Evolutionary conservation across 208 protist species (phyloP).

Genomic region (Plasmodiophora brassicae): DNA sequence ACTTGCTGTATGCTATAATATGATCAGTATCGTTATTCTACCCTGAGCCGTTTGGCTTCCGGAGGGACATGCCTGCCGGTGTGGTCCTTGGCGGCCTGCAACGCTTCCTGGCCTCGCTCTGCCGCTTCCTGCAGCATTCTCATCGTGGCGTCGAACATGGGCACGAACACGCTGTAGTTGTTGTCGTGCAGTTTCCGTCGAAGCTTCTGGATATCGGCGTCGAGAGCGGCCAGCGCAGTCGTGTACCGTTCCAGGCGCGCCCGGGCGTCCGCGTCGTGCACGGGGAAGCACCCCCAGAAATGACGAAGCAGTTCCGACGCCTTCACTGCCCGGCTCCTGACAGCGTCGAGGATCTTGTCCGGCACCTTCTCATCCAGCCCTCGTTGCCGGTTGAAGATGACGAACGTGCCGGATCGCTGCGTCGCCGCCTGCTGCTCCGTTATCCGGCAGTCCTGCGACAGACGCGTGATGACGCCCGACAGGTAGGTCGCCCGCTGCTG

Average conservation of each 20-base stretch:
- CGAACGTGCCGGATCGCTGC: not conserved
- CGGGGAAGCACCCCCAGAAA: constrained; percentile 1
- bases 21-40: too few relatives aligned
- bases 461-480: not conserved
- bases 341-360: not conserved
- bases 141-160: not conserved
- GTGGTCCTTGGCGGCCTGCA: too few relatives aligned
- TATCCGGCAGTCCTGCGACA: not conserved
- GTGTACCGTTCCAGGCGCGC: not conserved
- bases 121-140: not conserved
- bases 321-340: not conserved
- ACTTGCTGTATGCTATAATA: too few relatives aligned
- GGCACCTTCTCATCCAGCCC: not conserved
- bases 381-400: not conserved
- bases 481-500: too few relatives aligned
- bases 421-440: not conserved
- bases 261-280: not conserved
- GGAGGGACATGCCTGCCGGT: too few relatives aligned
- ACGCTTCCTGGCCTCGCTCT: not conserved
- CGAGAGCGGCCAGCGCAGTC: not conserved
- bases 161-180: constrained; percentile 9
- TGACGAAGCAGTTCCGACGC: not conserved
- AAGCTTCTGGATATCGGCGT: constrained; percentile 23
- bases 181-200: not conserved
- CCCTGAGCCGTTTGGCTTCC: too few relatives aligned